phyloP scores from a whole-genome alignment of 148 eudicot species.

The Amaranthus cruentus region DNA sequence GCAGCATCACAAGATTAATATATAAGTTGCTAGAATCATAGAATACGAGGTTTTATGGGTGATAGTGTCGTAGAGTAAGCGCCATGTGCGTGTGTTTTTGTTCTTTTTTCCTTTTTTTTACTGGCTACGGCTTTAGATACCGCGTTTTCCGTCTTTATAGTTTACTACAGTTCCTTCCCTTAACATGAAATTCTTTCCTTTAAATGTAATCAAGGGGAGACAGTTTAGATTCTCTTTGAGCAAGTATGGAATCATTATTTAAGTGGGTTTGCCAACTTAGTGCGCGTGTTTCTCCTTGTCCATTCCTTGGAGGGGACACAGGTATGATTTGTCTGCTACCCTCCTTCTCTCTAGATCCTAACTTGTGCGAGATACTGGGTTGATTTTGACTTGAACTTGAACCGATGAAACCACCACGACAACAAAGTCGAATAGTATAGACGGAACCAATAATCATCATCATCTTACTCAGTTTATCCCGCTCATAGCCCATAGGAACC shows the following conservation, averaged over 20 bases:
- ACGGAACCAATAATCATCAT: no score
- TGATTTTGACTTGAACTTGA: conserved; percentile 5
- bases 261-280: conserved; percentile 10
- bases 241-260: background rate
- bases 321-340: no score
- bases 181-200: background rate
- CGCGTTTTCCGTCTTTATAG: background rate
- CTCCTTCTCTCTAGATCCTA: no score
- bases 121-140: conserved; percentile 2
- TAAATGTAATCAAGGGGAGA: background rate
- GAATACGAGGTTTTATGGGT: conserved; percentile 25
- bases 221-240: conserved; percentile 3
- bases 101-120: background rate
- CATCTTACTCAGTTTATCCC: no score
- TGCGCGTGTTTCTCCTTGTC: background rate
- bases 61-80: background rate
- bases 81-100: background rate
- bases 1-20: background rate
- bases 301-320: no score
- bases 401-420: conserved; percentile 2
- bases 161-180: conserved; percentile 8
- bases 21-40: conserved; percentile 7
- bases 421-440: background rate
- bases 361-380: no score
- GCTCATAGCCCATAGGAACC: background rate